Evolutionary conservation across 495 filamentous ascomycete species (phyloP), one percentile per base, ranked within the genome.

Genomic region (Cetradonia linearis): DNA sequence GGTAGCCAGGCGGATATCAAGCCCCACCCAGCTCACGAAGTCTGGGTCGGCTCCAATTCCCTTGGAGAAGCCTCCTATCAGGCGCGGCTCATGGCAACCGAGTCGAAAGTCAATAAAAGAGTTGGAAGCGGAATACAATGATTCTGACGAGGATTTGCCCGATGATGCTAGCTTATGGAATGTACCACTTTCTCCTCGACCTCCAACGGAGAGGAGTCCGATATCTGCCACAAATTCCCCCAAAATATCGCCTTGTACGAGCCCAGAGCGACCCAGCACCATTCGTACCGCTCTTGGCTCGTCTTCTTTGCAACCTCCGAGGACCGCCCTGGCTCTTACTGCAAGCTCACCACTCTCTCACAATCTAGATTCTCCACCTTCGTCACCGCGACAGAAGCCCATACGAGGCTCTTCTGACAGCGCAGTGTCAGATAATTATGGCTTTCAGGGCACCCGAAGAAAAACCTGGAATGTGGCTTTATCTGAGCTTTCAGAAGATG

Each of bases 91-190:
- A 44, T 95, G 89, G 89, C 87, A 95, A 68, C 80, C 83, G 27
- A 79, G 82, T 48, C 77, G 87, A 56, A 97, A 96, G 72, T 81
- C 87, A 5, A 72, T 83, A 5, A 79, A 87, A 60, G 86, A 96
- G 57, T 68, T 92, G 37, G 94, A 96, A 69, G 81, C 84, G 44
- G 92, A 97, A 69, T 95, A 86, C 63, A 80, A 91, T 70, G 88
- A 95, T 60, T 84, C 83, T 13, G 93, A 96, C 61, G 92, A 95
- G 60, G 91, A 97, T 56, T 81, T 98, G 27, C 93, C 93, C 6
- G 89, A 94, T 58, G 93, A 94, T 65, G 85, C 89, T 18, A 84
- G 92, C 65, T 76, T 98, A 25, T 90, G 89, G 77, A 97, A 97
- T 66, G 88, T 98, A 9, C 93, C 93, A 0, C 82, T 98, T n/a